phyloP scores from a whole-genome alignment of 257 asterid species.

The Echium plantagineum region DNA sequence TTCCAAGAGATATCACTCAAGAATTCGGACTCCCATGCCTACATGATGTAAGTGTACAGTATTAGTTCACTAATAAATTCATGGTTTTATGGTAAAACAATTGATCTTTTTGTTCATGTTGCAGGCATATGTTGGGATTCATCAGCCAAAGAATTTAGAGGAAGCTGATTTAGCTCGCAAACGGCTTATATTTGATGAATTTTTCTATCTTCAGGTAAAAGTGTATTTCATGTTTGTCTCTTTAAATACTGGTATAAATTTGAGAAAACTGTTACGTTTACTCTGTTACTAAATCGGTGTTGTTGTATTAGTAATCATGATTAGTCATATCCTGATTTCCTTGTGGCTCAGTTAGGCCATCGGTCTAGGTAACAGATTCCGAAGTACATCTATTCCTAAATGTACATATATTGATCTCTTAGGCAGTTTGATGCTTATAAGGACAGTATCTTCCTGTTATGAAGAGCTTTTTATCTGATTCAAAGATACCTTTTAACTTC shows the following conservation, averaged over 20 bases:
- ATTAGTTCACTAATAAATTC: not conserved
- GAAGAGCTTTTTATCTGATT: too few relatives aligned
- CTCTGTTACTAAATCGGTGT: not conserved
- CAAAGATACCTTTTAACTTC: too few relatives aligned
- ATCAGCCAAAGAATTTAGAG: conserved; percentile 58
- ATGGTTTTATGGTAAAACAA: not conserved
- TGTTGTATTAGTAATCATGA: not conserved
- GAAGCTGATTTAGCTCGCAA: conserved; percentile 83
- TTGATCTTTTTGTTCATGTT: not conserved
- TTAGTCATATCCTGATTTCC: too few relatives aligned
- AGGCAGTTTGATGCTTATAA: too few relatives aligned
- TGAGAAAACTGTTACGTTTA: not conserved
- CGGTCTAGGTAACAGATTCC: too few relatives aligned
- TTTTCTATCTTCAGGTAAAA: conserved; percentile 87
- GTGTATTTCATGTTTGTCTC: not conserved
- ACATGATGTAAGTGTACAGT: conserved; percentile 48
- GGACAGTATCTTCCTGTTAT: too few relatives aligned
- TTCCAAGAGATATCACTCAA: conserved; percentile 54
- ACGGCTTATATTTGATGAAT: conserved; percentile 95
- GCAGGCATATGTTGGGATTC: conserved; percentile 93
- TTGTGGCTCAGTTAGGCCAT: too few relatives aligned
- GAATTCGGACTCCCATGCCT: conserved; percentile 60
- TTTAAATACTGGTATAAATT: not conserved
- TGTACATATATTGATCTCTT: too few relatives aligned
- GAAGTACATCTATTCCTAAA: too few relatives aligned